Evolutionary conservation across 495 filamentous ascomycete species (phyloP), one percentile per base, ranked within the genome.

Genomic region (Copromyces sp.): DNA sequence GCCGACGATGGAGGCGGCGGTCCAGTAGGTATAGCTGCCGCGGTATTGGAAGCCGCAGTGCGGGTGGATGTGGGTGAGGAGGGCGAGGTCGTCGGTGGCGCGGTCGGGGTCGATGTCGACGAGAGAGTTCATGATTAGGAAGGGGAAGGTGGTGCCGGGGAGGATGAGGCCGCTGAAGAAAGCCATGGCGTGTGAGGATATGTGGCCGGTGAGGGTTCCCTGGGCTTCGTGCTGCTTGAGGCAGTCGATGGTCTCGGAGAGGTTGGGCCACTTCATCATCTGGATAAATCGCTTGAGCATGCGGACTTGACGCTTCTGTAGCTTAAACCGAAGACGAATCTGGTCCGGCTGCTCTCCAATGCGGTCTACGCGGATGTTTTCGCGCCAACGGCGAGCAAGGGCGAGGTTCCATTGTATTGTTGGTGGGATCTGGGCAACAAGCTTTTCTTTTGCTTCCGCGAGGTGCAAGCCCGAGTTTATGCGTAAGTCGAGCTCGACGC

Each of bases 251-350:
- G 91, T 87, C 72, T 89, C 86, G 70, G 80, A 80, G 73, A 91
- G 87, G 76, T 92, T 91, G 9, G 90, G 89, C 91, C 91, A 93
- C 76, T 91, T 91, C 83, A 93, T 86, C 69, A 86, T 88, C 75
- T 87, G 85, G 14, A 89, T 88, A 74, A 93, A 92, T 20, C 86
- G 84, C 72, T 86, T 86, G 45, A 93, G 83, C 74, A 89, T 87
- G 73, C 87, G 87, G 44, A 90, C 85, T 76, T 93, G 91, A 38
- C 83, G 82, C 71, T 81, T 80, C 72, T 81, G 82, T 72, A 88
- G 83, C 80, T 91, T 92, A 77, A 83, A 87, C 35, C 84, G 84
- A 42, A 91, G 84, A 37, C 82, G 82, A 69, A 90, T 84, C 72
- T 80, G 80, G 70, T 81, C 83, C 37, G 80, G 76, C 68, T 75